Evolutionary conservation across 2,329 filamentous ascomycete genomes (phyloP), one percentile per base, ranked within the genome.

Genomic region (Eurotiales sp.): DNA sequence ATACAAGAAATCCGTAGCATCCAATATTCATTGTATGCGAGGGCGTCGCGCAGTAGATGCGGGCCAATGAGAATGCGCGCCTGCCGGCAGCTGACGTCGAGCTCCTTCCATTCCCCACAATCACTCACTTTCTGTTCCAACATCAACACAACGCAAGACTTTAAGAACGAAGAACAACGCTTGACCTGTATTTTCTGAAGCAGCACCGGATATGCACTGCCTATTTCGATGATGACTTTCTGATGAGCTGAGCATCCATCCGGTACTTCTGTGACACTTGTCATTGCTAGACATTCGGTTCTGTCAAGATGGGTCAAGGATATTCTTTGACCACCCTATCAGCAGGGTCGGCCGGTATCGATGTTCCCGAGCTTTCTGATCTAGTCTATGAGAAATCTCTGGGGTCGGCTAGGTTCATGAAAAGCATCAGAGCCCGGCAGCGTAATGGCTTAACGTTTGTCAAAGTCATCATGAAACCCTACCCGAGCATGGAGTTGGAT

Each of bases 381-480:
- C 76, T 97, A 53, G 84, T 86, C 32, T 96, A 96, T 73, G 93
- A 99, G 72, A 90, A 87, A 71, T 90, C 90, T 30, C 83, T 99
- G 64, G 92, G 92, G 43, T 90, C 87, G 59, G 90, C 90, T 21
- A 85, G 93, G 32, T 96, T 99, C 64, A 93, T 99, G 86, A 96
- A 97, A 72, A 93, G 89, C 57, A 91, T 97, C 58, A 84, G 92
- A 58, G 93, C 92, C 21, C 82, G 90, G 45, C 89, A 95, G 67
- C 87, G 87, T 62, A 88, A 96, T 76, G 92, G 93, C 50, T 78
- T 96, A 36, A 91, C 95, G 15, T 85, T 97, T 51, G 90, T 95
- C 65, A 97, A 97, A 73, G 87, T 96, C 25, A 86, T 96, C 52
- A 88, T 95, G 70, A 99, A 99, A 72, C 90, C 91, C 3, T 95